phyloP scores from a whole-genome alignment of 2,329 filamentous ascomycete species.

The Nemania abortiva region DNA sequence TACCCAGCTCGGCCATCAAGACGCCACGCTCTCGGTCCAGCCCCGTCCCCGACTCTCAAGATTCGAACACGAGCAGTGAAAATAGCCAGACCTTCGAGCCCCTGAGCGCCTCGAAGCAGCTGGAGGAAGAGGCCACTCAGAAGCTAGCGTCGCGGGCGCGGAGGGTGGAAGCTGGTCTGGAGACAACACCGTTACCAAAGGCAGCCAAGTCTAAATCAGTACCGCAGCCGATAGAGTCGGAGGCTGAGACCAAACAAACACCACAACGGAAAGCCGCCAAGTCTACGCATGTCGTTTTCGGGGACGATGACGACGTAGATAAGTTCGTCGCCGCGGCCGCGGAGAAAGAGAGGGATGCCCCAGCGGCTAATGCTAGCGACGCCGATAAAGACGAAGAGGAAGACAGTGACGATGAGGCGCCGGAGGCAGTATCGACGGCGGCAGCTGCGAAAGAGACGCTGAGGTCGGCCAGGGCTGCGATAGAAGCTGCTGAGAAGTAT shows the following conservation, averaged over 20 bases:
- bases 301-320: constrained; percentile 51
- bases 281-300: constrained; percentile 50
- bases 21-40: constrained; percentile 35
- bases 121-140: constrained; percentile 50
- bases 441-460: constrained; percentile 61
- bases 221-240: constrained; percentile 24
- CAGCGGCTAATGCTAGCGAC: constrained; percentile 4
- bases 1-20: constrained; percentile 42
- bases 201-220: constrained; percentile 37
- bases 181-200: constrained; percentile 40
- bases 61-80: constrained; percentile 24
- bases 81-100: constrained; percentile 37
- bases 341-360: constrained; percentile 29
- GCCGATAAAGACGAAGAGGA: constrained; percentile 53
- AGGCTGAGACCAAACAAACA: constrained; percentile 36
- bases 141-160: constrained; percentile 43
- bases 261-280: constrained; percentile 42
- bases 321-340: constrained; percentile 49
- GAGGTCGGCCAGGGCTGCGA: constrained; percentile 60
- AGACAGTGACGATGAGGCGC: constrained; percentile 64
- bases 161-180: constrained; percentile 35
- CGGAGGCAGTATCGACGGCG: constrained; percentile 68
- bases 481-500: constrained; percentile 65
- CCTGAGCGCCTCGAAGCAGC: constrained; percentile 49
- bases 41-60: constrained; percentile 46